phyloP scores from a whole-genome alignment of 2,329 filamentous ascomycete genomes.

The Alternaria sp. region DNA sequence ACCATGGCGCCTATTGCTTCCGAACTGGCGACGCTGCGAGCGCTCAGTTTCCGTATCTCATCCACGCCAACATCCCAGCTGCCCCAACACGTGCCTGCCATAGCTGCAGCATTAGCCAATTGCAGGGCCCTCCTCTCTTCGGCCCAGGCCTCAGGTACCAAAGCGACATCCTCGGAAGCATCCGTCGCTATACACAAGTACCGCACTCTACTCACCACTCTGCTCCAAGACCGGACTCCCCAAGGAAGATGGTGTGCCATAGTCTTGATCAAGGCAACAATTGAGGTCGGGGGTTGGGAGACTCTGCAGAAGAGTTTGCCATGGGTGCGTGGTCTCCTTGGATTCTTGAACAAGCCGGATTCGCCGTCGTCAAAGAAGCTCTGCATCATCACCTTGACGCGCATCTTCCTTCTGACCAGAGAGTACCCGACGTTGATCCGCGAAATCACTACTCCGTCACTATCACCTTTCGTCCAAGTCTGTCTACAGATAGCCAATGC shows the following conservation, averaged over 20 bases:
- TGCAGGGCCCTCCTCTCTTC: conserved; percentile 68
- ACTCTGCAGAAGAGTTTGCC: conserved; percentile 73
- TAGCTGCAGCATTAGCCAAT: conserved; percentile 64
- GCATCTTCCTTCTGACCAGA: conserved; percentile 83
- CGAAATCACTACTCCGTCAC: conserved; percentile 84
- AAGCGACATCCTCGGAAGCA: conserved; percentile 69
- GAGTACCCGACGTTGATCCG: conserved; percentile 82
- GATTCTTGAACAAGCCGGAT: conserved; percentile 81
- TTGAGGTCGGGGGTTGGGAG: conserved; percentile 87
- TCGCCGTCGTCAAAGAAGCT: conserved; percentile 77
- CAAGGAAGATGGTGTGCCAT: conserved; percentile 80
- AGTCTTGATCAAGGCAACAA: conserved; percentile 77
- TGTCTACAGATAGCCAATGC: conserved; percentile 67
- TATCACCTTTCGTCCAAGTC: conserved; percentile 75
- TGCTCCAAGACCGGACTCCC: conserved; percentile 76
- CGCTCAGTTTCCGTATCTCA: conserved; percentile 71
- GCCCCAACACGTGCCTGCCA: conserved; percentile 72
- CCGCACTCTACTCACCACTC: conserved; percentile 76
- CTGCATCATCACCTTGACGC: conserved; percentile 76
- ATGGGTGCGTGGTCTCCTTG: conserved; percentile 80
- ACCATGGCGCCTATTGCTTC: conserved; percentile 35
- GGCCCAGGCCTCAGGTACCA: conserved; percentile 62
- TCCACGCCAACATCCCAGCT: conserved; percentile 76
- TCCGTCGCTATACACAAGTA: conserved; percentile 79
- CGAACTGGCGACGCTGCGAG: conserved; percentile 41